These are phyloP conservation scores for Boletus coccyginus DNA, from an alignment of 768 basidiomycete species.

Conservation along the genomic window DNA sequence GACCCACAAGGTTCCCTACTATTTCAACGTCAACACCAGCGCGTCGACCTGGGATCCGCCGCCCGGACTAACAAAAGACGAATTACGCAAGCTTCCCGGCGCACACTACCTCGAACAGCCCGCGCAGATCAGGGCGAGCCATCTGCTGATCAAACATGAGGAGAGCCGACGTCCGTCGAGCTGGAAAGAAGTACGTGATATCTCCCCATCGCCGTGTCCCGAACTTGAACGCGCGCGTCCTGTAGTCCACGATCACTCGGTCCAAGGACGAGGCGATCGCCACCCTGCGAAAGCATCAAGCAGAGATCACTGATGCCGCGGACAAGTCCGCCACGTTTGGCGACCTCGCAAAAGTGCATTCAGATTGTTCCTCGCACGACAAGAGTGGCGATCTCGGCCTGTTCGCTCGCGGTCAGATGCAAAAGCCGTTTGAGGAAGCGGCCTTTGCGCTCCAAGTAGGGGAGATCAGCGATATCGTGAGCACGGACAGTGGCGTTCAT, in stretches of 20 bases:
- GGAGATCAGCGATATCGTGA: conserved; percentile 77
- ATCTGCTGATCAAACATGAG: conserved; percentile 89
- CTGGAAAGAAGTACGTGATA: conserved; percentile 71
- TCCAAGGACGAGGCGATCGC: conserved; percentile 85
- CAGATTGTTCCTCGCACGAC: conserved; percentile 86
- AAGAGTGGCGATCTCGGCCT: conserved; percentile 84
- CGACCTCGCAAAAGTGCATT: conserved; percentile 69
- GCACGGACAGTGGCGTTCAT: conserved; percentile 94
- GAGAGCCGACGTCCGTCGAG: conserved; percentile 76
- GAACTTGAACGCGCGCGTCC: neutral
- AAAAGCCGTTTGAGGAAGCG: conserved; percentile 94
- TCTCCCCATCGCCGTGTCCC: neutral
- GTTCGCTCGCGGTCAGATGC: conserved; percentile 90
- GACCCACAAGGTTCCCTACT: conserved; percentile 80
- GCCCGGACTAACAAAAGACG: conserved; percentile 46
- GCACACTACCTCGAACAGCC: conserved; percentile 50
- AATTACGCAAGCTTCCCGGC: conserved; percentile 65
- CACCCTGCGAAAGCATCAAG: conserved; percentile 66
- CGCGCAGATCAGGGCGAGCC: conserved; percentile 85
- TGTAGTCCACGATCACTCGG: conserved; percentile 76
- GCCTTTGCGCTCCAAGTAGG: conserved; percentile 69
- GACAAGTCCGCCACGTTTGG: conserved; percentile 61
- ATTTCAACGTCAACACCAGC: conserved; percentile 70
- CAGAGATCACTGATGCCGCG: conserved; percentile 49
- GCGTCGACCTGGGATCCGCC: conserved; percentile 80